phyloP scores from a whole-genome alignment of 208 protist genomes.

The Porcisia deanei region DNA sequence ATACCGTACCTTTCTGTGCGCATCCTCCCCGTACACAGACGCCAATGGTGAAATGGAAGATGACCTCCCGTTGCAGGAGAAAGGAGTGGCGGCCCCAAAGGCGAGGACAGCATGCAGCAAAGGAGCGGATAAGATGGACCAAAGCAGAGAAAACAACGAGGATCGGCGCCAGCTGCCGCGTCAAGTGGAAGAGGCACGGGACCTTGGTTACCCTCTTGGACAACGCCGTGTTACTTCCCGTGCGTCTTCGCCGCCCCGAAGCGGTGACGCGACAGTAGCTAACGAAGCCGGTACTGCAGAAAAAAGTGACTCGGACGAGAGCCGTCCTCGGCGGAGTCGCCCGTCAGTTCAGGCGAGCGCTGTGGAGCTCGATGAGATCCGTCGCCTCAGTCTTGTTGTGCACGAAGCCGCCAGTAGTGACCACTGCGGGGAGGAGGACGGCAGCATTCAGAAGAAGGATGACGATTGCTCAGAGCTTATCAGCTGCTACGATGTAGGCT shows the following conservation, averaged over 20 bases:
- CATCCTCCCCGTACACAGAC: not conserved
- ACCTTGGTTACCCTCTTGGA: too few species aligned
- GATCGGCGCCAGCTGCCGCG: not conserved
- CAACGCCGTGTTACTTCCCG: too few species aligned
- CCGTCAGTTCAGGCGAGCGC: not conserved
- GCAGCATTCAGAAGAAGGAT: not conserved
- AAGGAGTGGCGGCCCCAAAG: not conserved
- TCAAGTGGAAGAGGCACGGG: not conserved
- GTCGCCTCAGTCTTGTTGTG: not conserved
- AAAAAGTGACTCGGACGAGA: not conserved
- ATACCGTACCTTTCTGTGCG: not conserved
- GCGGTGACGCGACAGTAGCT: too few species aligned
- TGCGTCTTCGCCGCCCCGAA: too few species aligned
- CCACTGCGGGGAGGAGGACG: not conserved
- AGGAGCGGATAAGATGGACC: not conserved
- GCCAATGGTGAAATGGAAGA: not conserved
- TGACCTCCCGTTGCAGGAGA: not conserved
- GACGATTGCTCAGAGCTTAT: constrained; percentile 12
- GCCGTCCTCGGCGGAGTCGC: not conserved
- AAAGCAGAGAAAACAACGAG: not conserved
- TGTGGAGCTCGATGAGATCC: not conserved
- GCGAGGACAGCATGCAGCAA: too few species aligned
- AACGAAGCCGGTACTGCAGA: not conserved
- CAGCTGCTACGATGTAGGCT: constrained; percentile 32
- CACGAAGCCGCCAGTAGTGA: not conserved